Conservation (phyloP, 805 yeast species). For the Monosporozyma servazzii region DNA sequence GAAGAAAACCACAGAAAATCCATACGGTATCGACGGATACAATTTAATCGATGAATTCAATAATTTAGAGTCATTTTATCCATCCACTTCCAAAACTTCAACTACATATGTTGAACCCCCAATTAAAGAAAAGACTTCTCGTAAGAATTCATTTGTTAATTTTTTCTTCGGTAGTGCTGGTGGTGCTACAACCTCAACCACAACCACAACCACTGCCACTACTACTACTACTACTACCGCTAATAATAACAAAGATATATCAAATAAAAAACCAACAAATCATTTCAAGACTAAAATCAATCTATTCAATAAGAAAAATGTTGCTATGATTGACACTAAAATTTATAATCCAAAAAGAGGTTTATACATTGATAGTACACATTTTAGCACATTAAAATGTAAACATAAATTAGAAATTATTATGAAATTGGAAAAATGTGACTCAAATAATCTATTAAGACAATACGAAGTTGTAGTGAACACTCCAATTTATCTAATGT, state of each 20-base stretch:
- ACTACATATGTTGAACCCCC: background rate
- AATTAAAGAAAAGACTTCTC: background rate
- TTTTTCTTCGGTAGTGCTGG: conserved; percentile 1
- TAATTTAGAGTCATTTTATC: background rate
- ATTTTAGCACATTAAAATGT: conserved; percentile 52
- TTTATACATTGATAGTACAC: conserved; percentile 52
- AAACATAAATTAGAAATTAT: conserved; percentile 64
- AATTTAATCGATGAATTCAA: conserved; percentile 8
- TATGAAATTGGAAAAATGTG: conserved; percentile 57
- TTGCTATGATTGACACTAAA: conserved; percentile 16
- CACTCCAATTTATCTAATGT: conserved; percentile 56
- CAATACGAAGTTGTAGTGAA: conserved; percentile 77
- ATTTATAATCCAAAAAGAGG: conserved; percentile 25
- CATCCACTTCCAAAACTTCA: no score
- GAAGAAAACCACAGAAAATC: conserved; percentile 19
- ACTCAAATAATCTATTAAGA: conserved; percentile 40
- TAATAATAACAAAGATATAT: no score
- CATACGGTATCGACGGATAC: conserved; percentile 28
- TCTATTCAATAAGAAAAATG: background rate
- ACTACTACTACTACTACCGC: no score
- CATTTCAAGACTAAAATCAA: background rate
- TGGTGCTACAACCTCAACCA: background rate
- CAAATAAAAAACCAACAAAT: background rate
- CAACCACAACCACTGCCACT: background rate
- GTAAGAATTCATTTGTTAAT: conserved; percentile 1